Evolutionary conservation across 2,329 filamentous ascomycete species (phyloP).

Genomic region (Fusarium burgessii): DNA sequence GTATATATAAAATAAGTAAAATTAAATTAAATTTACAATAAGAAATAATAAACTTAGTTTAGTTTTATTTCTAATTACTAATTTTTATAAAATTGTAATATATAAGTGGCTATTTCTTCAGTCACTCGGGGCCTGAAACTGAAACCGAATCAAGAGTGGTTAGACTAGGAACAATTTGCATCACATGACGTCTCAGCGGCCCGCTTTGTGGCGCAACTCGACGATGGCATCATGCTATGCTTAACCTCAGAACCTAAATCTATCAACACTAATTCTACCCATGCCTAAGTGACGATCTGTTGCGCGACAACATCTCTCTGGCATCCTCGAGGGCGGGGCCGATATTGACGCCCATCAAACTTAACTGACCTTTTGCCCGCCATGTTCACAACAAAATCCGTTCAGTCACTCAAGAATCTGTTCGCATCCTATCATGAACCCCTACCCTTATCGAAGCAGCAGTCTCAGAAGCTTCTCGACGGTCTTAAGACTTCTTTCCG

Average conservation of each 20-base stretch:
- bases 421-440: slow-evolving; percentile 63
- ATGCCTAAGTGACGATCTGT: slow-evolving; percentile 8
- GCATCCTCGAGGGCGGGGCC: slow-evolving; percentile 8
- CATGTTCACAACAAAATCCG: slow-evolving; percentile 56
- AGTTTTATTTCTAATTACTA: no score
- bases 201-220: slow-evolving; percentile 40
- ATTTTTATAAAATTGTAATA: no score
- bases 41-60: no score
- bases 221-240: slow-evolving; percentile 46
- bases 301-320: neutral
- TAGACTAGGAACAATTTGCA: slow-evolving; percentile 26
- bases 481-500: slow-evolving; percentile 69
- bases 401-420: slow-evolving; percentile 54
- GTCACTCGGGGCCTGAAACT: no score
- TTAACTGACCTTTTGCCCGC: slow-evolving; percentile 47
- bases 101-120: no score
- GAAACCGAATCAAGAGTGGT: no score
- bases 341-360: slow-evolving; percentile 43
- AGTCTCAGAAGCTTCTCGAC: slow-evolving; percentile 67
- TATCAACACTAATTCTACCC: slow-evolving; percentile 18
- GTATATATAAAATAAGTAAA: no score
- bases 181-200: slow-evolving; percentile 42
- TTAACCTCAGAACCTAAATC: slow-evolving; percentile 7
- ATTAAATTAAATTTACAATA: no score
- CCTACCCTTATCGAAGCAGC: slow-evolving; percentile 61